Base-by-base conservation (phyloP, 2,329 filamentous ascomycete genomes). In the Alternaria ethzedia region DNA sequence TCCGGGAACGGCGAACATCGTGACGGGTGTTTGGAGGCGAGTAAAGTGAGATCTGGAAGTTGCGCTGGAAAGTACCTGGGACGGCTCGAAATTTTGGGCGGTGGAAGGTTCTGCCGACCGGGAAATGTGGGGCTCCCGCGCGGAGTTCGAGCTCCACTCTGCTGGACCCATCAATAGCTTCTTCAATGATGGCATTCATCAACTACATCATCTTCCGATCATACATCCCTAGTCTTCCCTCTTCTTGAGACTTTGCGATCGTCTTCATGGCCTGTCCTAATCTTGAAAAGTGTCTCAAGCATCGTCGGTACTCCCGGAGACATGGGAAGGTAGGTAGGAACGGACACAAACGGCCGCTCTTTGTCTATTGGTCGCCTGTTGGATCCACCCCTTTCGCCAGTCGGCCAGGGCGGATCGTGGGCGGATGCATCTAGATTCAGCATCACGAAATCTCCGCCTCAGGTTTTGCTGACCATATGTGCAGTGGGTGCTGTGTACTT, bases 1-100 rank as follows among this genome's bases (percentile, higher is more conserved):
- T 71, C 96, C 96, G 75, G 92, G 92, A 28, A 98, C 94, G 10
- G 94, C 90, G 80, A 98, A 98, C 95, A 98, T 95, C 3, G 30
- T 65, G 49, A 46, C 50, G 47, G 11, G 45, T 12, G 32, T 28
- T 46, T 57, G n/a, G 6, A 36, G 23, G 12, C 28, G 23, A n/a
- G 49, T 5, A 44, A 28, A 15, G 51, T 43, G 52, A 23, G 15
- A 44, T 10, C 21, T 25, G n/a, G 28, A 25, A 47, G 46, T 32
- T 47, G 44, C 54, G 36, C 54, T 17, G 20, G 20, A 59, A 51
- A 36, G 25, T 47, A 62, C 21, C 41, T 32, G 41, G 21, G 23
- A 43, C 32, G 56, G 57, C 57, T 65, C 51, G 57, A 66, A 69
- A 68, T 63, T 70, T 70, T 67, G 64, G 66, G 45, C 63, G 68